Conservation (phyloP, 352 stramenopile species). For the Nothophytophthora sp. region DNA sequence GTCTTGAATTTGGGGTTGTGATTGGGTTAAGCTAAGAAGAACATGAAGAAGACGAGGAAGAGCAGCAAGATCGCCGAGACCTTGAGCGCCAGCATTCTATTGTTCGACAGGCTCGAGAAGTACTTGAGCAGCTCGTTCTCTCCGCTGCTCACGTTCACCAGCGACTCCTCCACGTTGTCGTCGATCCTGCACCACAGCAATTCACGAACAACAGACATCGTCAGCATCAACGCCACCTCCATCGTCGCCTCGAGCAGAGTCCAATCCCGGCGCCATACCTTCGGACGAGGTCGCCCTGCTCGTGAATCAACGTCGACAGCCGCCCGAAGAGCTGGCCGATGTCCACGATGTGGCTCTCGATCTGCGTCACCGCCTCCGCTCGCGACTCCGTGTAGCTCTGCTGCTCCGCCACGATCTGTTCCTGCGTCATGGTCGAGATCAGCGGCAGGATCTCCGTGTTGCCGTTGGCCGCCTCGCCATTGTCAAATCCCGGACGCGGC, state of each 20-base stretch:
- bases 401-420: conserved; percentile 76
- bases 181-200: conserved; percentile 60
- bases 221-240: too few species aligned
- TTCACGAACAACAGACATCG: neutral
- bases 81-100: conserved; percentile 86
- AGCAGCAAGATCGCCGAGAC: conserved; percentile 87
- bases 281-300: conserved; percentile 80
- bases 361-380: conserved; percentile 78
- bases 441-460: conserved; percentile 62
- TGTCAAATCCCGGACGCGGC: conserved; percentile 47
- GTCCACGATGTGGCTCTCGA: conserved; percentile 88
- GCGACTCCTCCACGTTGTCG: conserved; percentile 81
- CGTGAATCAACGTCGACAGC: conserved; percentile 79
- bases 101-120: conserved; percentile 85
- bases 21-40: conserved; percentile 77
- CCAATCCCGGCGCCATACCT: too few species aligned
- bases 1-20: too few species aligned
- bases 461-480: conserved; percentile 21
- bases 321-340: conserved; percentile 83
- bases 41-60: conserved; percentile 90
- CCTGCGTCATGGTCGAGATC: conserved; percentile 72
- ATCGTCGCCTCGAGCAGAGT: too few species aligned
- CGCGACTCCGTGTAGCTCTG: conserved; percentile 79
- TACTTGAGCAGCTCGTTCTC: conserved; percentile 88
- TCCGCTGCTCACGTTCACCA: conserved; percentile 72